A percentile compares a stretch with the other conserved stretches of the same genome.
Conservation (phyloP, 75 land plant species). For the Chamaecyparis obtusa region DNA sequence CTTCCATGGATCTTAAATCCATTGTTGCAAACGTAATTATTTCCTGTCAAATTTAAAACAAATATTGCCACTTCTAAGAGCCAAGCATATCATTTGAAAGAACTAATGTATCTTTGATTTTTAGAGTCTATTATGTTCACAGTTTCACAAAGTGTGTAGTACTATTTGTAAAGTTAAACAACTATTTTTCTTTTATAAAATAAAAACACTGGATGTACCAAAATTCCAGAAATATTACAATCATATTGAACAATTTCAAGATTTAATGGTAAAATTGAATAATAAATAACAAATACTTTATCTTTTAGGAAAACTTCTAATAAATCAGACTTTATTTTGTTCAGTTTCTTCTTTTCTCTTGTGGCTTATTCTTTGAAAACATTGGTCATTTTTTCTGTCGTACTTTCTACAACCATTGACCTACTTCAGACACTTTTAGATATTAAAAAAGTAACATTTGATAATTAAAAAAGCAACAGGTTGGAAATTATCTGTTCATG, state of each 20-base stretch:
- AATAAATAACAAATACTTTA: neutral
- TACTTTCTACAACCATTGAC: neutral
- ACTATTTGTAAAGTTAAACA: neutral
- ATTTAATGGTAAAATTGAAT: neutral
- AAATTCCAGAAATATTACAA: neutral
- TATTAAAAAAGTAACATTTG: neutral
- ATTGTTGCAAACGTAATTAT: neutral
- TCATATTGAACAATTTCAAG: neutral
- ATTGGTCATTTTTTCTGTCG: neutral
- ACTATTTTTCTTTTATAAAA: neutral
- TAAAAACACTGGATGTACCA: neutral
- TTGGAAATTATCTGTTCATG: neutral
- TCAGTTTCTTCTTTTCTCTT: neutral
- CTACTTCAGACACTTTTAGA: neutral
- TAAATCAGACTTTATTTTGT: neutral
- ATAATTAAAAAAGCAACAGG: neutral
- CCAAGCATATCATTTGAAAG: neutral
- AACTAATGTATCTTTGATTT: neutral
- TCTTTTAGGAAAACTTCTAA: neutral
- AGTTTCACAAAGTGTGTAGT: neutral
- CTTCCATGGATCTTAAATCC: constrained; percentile 3
- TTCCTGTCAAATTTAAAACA: neutral
- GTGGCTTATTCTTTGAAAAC: neutral
- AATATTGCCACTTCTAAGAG: neutral
- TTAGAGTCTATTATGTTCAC: neutral